A percentile compares a stretch with the other conserved stretches of the same genome.
Conservation (phyloP, 768 basidiomycete genomes). For the Coprinellus aureogranulatus region DNA sequence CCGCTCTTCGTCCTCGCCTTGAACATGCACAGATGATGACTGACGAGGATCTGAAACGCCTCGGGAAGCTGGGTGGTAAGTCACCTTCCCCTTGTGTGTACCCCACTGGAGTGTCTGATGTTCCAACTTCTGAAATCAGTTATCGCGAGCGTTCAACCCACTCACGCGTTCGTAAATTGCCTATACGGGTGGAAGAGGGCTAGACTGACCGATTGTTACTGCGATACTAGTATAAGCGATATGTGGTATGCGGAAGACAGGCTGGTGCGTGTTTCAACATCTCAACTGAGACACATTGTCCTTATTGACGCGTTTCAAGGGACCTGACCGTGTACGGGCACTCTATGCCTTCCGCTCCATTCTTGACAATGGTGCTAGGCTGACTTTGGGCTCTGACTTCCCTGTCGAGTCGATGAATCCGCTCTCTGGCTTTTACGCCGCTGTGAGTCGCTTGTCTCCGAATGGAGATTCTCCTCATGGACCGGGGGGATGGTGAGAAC, state of each 20-base stretch:
- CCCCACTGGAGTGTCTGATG: constrained; percentile 9
- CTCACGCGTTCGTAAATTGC: constrained; percentile 64
- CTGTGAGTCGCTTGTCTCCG: constrained; percentile 69
- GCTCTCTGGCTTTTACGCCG: constrained; percentile 83
- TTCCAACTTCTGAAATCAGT: constrained; percentile 42
- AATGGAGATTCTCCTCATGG: constrained; percentile 81
- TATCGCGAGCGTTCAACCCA: constrained; percentile 88
- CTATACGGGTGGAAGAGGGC: neutral
- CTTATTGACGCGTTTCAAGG: constrained; percentile 38
- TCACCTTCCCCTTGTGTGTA: neutral
- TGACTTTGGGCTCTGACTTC: constrained; percentile 85
- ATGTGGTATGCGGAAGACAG: constrained; percentile 90
- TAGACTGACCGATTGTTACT: neutral
- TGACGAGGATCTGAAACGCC: constrained; percentile 67
- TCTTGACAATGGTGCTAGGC: constrained; percentile 58
- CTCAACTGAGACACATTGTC: neutral
- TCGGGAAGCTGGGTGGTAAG: constrained; percentile 79
- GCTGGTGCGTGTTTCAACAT: constrained; percentile 45
- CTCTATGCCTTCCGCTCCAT: constrained; percentile 86
- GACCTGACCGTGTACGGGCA: constrained; percentile 77
- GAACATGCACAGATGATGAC: constrained; percentile 92
- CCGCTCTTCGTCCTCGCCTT: constrained; percentile 70
- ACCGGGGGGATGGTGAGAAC: constrained; percentile 72
- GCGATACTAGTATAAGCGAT: constrained; percentile 59
- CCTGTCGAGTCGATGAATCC: constrained; percentile 89